These are phyloP conservation scores for Amylostereum chailletii DNA, from an alignment of 1,284 basidiomycete species.

Conservation along the genomic window DNA sequence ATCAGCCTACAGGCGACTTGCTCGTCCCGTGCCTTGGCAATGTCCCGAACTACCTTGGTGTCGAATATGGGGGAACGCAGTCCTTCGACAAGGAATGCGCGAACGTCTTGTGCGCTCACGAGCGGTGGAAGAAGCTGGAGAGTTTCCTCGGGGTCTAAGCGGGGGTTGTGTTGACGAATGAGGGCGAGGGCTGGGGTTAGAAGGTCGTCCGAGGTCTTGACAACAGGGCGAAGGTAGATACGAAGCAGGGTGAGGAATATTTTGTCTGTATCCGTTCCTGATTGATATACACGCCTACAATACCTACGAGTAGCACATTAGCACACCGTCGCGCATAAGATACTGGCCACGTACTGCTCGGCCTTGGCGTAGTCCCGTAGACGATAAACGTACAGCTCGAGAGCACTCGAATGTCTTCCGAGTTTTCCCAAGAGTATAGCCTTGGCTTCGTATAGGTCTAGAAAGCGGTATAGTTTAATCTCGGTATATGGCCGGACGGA, in stretches of 20 bases:
- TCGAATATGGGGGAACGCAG: conserved; percentile 64
- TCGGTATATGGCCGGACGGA: neutral
- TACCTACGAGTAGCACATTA: conserved; percentile 44
- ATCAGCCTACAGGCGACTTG: conserved; percentile 68
- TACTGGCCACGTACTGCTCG: conserved; percentile 59
- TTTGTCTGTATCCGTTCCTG: conserved; percentile 44
- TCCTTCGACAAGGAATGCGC: conserved; percentile 73
- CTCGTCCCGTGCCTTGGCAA: conserved; percentile 65
- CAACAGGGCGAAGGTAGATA: conserved; percentile 76
- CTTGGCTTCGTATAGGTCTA: conserved; percentile 80
- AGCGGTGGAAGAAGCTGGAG: conserved; percentile 84
- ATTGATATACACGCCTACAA: conserved; percentile 72
- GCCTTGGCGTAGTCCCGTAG: conserved; percentile 79
- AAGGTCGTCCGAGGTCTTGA: conserved; percentile 39
- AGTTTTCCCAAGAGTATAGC: conserved; percentile 87
- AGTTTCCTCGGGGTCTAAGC: conserved; percentile 73
- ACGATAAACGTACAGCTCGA: conserved; percentile 88
- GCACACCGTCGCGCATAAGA: conserved; percentile 1
- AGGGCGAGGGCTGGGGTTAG: conserved; percentile 77
- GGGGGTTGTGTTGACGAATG: conserved; percentile 75
- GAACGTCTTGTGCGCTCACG: conserved; percentile 72
- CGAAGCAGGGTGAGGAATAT: conserved; percentile 84
- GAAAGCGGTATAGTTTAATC: conserved; percentile 3
- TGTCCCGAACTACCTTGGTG: conserved; percentile 53
- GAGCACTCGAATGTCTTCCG: conserved; percentile 86